A percentile compares a stretch with the other conserved stretches of the same genome.
These are phyloP conservation scores for Nakazawaea molendinolei DNA, from an alignment of 805 yeast genomes.

Conservation along the genomic window DNA sequence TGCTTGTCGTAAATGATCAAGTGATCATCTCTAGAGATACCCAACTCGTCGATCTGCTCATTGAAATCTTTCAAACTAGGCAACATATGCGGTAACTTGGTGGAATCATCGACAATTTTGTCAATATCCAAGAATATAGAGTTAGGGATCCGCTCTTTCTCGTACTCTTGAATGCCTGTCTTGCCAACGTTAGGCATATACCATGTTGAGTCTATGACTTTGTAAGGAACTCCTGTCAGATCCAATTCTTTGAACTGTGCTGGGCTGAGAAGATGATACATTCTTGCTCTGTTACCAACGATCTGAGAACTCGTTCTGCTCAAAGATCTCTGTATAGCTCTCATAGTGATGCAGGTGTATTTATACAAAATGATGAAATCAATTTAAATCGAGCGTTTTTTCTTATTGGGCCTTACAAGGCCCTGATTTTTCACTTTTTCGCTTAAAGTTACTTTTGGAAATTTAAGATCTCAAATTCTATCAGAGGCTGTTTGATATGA, in stretches of 20 bases:
- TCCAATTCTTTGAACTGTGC: conserved; percentile 3
- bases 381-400: too few relatives aligned
- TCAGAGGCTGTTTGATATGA: too few relatives aligned
- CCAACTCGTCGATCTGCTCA: conserved; percentile 44
- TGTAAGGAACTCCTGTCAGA: conserved; percentile 21
- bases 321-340: too few relatives aligned
- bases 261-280: conserved; percentile 4
- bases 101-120: conserved; percentile 46
- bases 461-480: too few relatives aligned
- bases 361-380: too few relatives aligned
- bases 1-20: conserved; percentile 79
- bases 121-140: conserved; percentile 80
- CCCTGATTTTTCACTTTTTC: too few relatives aligned
- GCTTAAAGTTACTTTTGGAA: too few relatives aligned
- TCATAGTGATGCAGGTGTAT: too few relatives aligned
- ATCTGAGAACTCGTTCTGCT: not conserved
- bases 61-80: conserved; percentile 58
- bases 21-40: conserved; percentile 47
- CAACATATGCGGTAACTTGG: conserved; percentile 86
- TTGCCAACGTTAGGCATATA: conserved; percentile 72
- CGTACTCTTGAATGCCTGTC: conserved; percentile 53
- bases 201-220: conserved; percentile 84
- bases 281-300: not conserved
- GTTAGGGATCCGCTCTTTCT: conserved; percentile 46
- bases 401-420: too few relatives aligned